These are phyloP conservation scores for Liquidambar formosana DNA, from an alignment of 164 flowering plant species.

Conservation along the genomic window DNA sequence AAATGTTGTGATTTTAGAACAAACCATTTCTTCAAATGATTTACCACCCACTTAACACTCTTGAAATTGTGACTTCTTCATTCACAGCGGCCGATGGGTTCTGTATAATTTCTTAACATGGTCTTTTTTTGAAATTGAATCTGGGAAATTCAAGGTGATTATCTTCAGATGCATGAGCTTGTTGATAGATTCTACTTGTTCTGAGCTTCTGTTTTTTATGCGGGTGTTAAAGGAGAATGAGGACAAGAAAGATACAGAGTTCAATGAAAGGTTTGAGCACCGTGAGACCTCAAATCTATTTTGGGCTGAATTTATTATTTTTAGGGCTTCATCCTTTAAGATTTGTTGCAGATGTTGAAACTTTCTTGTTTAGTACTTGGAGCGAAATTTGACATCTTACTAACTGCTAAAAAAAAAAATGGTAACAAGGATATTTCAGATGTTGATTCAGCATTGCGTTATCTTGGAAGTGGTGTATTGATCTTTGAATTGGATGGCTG, in stretches of 20 bases:
- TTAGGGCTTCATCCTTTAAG: background rate
- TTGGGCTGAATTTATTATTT: background rate
- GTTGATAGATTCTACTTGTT: background rate
- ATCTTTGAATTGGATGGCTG: too few species aligned
- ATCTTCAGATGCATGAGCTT: background rate
- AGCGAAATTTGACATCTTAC: background rate
- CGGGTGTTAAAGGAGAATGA: conserved; percentile 93
- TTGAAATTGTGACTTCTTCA: background rate
- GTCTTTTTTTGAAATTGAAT: background rate
- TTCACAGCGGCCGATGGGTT: too few species aligned
- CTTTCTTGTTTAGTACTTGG: background rate
- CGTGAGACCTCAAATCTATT: conserved; percentile 45
- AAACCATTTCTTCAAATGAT: too few species aligned
- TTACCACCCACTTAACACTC: too few species aligned
- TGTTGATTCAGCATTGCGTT: too few species aligned
- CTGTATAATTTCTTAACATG: background rate
- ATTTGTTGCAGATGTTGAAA: background rate
- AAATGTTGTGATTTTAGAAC: too few species aligned
- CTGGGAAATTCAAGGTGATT: background rate
- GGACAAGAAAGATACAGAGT: conserved; percentile 93
- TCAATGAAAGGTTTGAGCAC: conserved; percentile 93
- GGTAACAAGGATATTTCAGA: too few species aligned
- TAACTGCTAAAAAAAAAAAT: background rate
- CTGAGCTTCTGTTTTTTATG: conserved; percentile 11
- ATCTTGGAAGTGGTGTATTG: too few species aligned